A percentile compares a stretch with the other conserved stretches of the same genome.
Conservation (phyloP, 2,329 filamentous ascomycete species). For the Sporothrix curviconia region DNA sequence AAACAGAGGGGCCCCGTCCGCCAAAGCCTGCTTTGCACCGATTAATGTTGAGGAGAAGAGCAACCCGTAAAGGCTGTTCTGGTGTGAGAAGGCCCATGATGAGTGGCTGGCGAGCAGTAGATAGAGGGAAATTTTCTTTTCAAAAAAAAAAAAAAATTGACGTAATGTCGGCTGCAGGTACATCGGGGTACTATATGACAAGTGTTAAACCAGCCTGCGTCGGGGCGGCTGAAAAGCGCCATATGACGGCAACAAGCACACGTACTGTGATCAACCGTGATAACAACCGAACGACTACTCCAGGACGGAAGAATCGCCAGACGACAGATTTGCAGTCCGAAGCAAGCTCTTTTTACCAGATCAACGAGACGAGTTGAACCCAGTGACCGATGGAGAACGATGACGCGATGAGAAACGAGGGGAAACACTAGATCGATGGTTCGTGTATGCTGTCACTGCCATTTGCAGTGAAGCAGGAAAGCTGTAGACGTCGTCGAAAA, state of each 20-base stretch:
- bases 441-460: slow-evolving; percentile 6
- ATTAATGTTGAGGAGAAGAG: slow-evolving; percentile 21
- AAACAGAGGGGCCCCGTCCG: no score
- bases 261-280: no score
- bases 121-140: no score
- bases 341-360: not conserved
- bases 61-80: slow-evolving; percentile 8
- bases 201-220: not conserved
- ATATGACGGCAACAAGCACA: no score
- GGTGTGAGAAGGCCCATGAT: slow-evolving; percentile 11
- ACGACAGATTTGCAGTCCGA: not conserved
- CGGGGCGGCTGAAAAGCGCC: not conserved
- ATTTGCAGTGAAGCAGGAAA: slow-evolving; percentile 6
- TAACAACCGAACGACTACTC: no score
- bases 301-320: no score
- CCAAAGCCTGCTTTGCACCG: no score
- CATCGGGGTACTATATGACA: not conserved
- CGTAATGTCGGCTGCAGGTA: not conserved
- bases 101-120: not conserved
- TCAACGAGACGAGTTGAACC: no score
- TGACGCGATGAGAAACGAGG: not conserved
- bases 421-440: slow-evolving; percentile 7
- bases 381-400: not conserved
- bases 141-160: no score
- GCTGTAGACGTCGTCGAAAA: not conserved